These are phyloP conservation scores for Trichoderma asperellum DNA, from an alignment of 2,329 filamentous ascomycete genomes.

Conservation along the genomic window DNA sequence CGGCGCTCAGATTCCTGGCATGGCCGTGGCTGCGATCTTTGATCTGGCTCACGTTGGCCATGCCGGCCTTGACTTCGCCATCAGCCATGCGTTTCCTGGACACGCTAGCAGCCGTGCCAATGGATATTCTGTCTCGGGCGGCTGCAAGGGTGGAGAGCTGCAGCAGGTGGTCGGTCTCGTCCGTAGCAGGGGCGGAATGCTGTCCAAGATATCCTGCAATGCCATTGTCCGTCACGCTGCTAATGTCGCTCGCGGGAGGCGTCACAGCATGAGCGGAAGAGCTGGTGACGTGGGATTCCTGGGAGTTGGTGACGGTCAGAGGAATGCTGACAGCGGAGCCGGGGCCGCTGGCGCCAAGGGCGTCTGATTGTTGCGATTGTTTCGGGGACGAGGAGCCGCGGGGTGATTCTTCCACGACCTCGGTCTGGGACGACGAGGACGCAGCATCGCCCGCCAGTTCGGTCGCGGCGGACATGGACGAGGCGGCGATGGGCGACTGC, in stretches of 20 bases:
- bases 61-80: slow-evolving; percentile 67
- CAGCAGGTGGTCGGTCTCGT: slow-evolving; percentile 60
- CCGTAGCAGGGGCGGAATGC: slow-evolving; percentile 35
- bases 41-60: slow-evolving; percentile 50
- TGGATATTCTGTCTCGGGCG: slow-evolving; percentile 53
- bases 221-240: slow-evolving; percentile 28
- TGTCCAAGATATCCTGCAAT: background rate
- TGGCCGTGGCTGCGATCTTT: slow-evolving; percentile 62
- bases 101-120: slow-evolving; percentile 42
- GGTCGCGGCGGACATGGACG: slow-evolving; percentile 9
- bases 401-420: slow-evolving; percentile 12
- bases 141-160: slow-evolving; percentile 63
- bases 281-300: slow-evolving; percentile 38
- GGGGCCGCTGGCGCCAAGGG: slow-evolving; percentile 22
- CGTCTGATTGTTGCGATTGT: slow-evolving; percentile 17
- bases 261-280: slow-evolving; percentile 38
- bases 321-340: slow-evolving; percentile 31
- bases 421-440: slow-evolving; percentile 16
- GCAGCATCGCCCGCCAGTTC: background rate
- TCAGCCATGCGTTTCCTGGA: slow-evolving; percentile 77
- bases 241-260: slow-evolving; percentile 37
- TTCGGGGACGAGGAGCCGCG: slow-evolving; percentile 12
- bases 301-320: slow-evolving; percentile 34
- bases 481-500: background rate
- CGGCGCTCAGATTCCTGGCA: slow-evolving; percentile 71